Percentiles rank a stretch among this genome's conserved stretches.
These are phyloP conservation scores for Solanum acaule DNA, from an alignment of 257 asterid species.

Conservation along the genomic window DNA sequence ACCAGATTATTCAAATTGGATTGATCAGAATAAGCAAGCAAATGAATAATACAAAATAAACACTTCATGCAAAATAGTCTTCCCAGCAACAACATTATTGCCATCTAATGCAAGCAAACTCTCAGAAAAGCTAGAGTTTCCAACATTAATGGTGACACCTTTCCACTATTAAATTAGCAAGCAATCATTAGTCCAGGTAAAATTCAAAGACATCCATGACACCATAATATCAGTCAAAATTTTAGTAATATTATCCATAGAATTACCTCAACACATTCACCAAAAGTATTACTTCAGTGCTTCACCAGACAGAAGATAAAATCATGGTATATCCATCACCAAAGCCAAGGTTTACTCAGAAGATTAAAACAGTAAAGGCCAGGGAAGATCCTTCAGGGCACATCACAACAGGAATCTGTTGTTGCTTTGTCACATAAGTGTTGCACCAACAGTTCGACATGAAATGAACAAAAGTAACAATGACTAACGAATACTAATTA, in stretches of 20 bases:
- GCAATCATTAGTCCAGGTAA: background rate
- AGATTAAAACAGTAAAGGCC: conserved; percentile 55
- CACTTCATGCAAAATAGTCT: background rate
- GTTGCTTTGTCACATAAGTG: background rate
- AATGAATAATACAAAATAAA: no score
- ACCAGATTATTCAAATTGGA: background rate
- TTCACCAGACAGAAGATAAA: conserved; percentile 68
- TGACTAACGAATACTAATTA: background rate
- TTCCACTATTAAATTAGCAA: conserved; percentile 41
- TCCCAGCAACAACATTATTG: conserved; percentile 42
- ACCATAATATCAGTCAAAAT: background rate
- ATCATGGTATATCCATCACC: conserved; percentile 76
- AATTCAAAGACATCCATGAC: background rate
- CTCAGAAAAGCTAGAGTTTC: conserved; percentile 41
- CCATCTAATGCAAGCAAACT: conserved; percentile 58
- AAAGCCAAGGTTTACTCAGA: conserved; percentile 70
- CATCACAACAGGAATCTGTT: conserved; percentile 69
- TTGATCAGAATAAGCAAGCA: background rate
- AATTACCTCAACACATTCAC: conserved; percentile 62
- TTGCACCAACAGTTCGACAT: background rate
- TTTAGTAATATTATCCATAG: background rate
- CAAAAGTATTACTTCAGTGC: conserved; percentile 47
- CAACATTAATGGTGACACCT: conserved; percentile 63
- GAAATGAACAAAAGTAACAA: background rate
- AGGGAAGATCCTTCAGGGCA: conserved; percentile 78